phyloP scores from a whole-genome alignment of 2,329 filamentous ascomycete species.

The Ceratocystis diversiconidia region DNA sequence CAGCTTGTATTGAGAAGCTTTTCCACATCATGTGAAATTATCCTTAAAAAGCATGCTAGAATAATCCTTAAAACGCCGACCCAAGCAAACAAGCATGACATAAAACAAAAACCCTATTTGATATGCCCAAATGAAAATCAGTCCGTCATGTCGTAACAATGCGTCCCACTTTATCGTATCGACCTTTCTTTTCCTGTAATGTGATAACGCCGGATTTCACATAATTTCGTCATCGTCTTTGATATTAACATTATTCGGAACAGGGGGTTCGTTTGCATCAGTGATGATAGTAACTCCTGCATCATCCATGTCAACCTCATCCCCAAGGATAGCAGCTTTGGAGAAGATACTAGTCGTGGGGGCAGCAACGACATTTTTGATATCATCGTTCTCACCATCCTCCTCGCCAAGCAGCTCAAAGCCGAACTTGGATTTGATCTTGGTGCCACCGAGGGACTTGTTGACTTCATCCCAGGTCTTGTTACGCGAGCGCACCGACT shows the following conservation, averaged over 20 bases:
- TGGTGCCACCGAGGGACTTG: conserved; percentile 25
- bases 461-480: conserved; percentile 48
- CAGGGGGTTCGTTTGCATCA: background rate
- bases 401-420: conserved; percentile 17
- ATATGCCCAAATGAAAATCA: conserved; percentile 1
- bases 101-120: background rate
- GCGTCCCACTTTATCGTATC: background rate
- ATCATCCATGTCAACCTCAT: conserved; percentile 6
- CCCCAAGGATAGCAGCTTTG: background rate
- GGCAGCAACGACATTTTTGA: background rate
- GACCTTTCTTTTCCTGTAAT: background rate
- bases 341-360: background rate
- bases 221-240: conserved; percentile 10
- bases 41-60: conserved; percentile 1
- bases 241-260: background rate
- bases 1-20: conserved; percentile 2
- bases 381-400: conserved; percentile 12
- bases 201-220: background rate
- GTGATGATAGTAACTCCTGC: conserved; percentile 5
- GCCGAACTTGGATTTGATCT: conserved; percentile 17
- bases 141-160: conserved; percentile 6
- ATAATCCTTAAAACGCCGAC: conserved; percentile 11
- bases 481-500: conserved; percentile 34
- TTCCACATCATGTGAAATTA: background rate
- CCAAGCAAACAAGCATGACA: conserved; percentile 6